Conservation (phyloP, 2,329 filamentous ascomycete genomes). For the Diaporthe sp. region DNA sequence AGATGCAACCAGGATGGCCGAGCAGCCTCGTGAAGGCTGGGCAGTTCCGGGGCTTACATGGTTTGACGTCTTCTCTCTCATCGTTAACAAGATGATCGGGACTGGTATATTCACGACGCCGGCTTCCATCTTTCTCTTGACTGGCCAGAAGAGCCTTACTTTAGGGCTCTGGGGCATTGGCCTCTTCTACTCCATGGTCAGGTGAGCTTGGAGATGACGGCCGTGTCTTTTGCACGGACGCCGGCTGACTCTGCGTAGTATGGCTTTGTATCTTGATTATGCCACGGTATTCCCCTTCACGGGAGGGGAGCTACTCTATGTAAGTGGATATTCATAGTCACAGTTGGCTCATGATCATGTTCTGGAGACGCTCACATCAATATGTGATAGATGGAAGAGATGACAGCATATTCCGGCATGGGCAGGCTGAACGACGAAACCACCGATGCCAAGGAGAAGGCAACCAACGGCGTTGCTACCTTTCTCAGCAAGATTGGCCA, state of each 20-base stretch:
- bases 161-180: background rate
- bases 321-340: background rate
- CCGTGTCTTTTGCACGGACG: background rate
- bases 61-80: slow-evolving; percentile 4
- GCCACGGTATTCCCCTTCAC: background rate
- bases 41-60: background rate
- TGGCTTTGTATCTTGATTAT: background rate
- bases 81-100: background rate
- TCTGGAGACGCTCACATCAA: background rate
- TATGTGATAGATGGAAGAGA: background rate
- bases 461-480: background rate
- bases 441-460: background rate
- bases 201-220: background rate
- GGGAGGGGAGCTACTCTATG: background rate
- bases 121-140: background rate
- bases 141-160: background rate
- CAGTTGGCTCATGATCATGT: background rate
- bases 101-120: background rate
- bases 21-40: slow-evolving; percentile 3
- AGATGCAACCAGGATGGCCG: background rate
- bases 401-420: background rate
- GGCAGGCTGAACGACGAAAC: background rate
- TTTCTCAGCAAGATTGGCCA: background rate
- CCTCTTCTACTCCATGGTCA: slow-evolving; percentile 1
- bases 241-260: background rate